phyloP scores from a whole-genome alignment of 148 eudicot species.

The Diospyros lotus region DNA sequence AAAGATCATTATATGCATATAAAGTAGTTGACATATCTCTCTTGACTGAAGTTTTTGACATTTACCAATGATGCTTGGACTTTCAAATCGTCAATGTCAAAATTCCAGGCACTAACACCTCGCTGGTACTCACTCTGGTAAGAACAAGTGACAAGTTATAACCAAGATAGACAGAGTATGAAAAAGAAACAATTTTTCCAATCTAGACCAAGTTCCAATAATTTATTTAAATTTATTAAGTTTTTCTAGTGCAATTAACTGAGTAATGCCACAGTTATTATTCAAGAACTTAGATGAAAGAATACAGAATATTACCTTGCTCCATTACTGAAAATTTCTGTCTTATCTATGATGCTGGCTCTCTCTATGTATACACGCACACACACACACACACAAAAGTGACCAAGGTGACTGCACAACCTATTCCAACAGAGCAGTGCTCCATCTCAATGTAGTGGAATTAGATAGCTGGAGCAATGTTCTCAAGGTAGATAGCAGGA shows the following conservation, averaged over 20 bases:
- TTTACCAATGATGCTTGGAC: conserved; percentile 86
- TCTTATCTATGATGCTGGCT: no score
- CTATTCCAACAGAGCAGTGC: no score
- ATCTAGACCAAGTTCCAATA: not conserved
- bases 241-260: conserved; percentile 1
- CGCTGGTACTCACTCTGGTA: conserved; percentile 93
- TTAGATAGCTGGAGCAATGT: no score
- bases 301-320: not conserved
- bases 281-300: not conserved
- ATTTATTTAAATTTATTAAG: not conserved
- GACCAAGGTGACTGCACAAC: no score
- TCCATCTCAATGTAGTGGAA: no score
- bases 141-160: conserved; percentile 12
- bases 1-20: conserved; percentile 8
- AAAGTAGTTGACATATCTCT: not conserved
- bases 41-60: conserved; percentile 4
- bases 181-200: not conserved
- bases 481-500: no score
- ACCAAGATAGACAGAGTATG: not conserved
- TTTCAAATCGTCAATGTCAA: conserved; percentile 88
- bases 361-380: no score
- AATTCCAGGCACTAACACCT: conserved; percentile 99
- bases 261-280: not conserved
- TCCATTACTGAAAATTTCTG: no score
- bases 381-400: no score